These are phyloP conservation scores for Emydomyces testavorans DNA, from an alignment of 2,329 filamentous ascomycete species.

Conservation along the genomic window DNA sequence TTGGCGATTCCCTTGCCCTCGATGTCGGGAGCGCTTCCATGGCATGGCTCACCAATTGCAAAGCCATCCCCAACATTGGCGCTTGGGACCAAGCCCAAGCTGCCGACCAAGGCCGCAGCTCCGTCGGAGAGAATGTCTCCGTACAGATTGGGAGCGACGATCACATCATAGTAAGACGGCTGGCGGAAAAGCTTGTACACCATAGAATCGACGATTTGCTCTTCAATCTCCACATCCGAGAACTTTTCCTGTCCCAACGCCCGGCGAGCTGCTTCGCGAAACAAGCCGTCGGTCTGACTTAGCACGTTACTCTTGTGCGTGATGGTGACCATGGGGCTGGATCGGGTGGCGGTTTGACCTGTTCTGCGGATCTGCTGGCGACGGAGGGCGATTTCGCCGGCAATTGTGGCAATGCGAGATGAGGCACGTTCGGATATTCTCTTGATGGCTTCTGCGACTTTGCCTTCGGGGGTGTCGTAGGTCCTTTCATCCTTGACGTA, in stretches of 20 bases:
- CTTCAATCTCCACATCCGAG: constrained; percentile 58
- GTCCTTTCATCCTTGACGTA: constrained; percentile 96
- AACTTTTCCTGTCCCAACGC: constrained; percentile 59
- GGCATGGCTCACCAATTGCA: constrained; percentile 95
- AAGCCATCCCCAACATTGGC: constrained; percentile 92
- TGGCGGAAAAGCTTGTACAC: constrained; percentile 99
- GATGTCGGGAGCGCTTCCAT: constrained; percentile 92
- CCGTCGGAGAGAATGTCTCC: constrained; percentile 94
- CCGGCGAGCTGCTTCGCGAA: constrained; percentile 65
- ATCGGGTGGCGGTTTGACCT: constrained; percentile 41
- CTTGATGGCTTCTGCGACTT: constrained; percentile 95
- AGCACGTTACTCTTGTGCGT: constrained; percentile 98
- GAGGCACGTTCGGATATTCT: constrained; percentile 81
- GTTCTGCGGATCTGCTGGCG: constrained; percentile 66
- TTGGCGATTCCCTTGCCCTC: constrained; percentile 88
- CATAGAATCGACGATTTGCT: constrained; percentile 99
- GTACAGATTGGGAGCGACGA: constrained; percentile 94
- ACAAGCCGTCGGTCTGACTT: constrained; percentile 90
- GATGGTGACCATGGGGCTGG: constrained; percentile 81
- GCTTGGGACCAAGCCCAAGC: constrained; percentile 79
- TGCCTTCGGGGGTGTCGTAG: constrained; percentile 57
- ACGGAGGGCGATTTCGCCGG: constrained; percentile 83
- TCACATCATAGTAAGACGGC: constrained; percentile 89
- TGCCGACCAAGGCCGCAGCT: constrained; percentile 85
- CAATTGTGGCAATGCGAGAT: constrained; percentile 79